Conservation (phyloP, 768 basidiomycete species). For the Suillus plorans region DNA sequence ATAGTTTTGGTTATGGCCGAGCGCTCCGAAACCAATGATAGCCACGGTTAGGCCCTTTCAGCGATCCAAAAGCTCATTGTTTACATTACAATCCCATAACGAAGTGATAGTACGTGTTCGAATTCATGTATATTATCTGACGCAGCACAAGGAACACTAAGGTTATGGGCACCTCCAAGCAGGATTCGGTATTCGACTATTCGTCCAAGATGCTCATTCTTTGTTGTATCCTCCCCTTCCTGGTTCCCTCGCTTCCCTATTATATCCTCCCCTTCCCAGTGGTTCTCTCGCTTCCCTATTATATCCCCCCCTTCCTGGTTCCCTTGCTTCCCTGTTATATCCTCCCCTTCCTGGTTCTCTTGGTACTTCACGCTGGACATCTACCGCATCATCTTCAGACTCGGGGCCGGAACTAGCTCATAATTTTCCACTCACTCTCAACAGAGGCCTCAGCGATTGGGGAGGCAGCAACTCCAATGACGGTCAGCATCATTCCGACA, state of each 20-base stretch:
- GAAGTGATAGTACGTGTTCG: background rate
- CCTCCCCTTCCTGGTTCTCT: background rate
- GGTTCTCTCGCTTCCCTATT: background rate
- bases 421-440: background rate
- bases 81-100: background rate
- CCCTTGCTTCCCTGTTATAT: background rate
- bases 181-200: background rate
- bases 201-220: background rate
- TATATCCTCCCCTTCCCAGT: background rate
- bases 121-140: background rate
- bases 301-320: background rate
- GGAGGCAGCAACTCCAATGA: background rate
- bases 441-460: background rate
- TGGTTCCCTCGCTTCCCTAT: background rate
- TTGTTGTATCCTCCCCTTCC: background rate
- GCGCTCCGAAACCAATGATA: background rate
- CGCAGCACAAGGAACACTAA: background rate
- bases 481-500: background rate
- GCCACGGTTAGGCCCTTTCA: background rate
- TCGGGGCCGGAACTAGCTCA: background rate
- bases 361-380: background rate
- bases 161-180: background rate
- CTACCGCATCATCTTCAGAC: background rate
- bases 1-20: background rate
- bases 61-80: no score